Conservation (phyloP, 2,329 filamentous ascomycete species). For the Epichloe coenophiala region DNA sequence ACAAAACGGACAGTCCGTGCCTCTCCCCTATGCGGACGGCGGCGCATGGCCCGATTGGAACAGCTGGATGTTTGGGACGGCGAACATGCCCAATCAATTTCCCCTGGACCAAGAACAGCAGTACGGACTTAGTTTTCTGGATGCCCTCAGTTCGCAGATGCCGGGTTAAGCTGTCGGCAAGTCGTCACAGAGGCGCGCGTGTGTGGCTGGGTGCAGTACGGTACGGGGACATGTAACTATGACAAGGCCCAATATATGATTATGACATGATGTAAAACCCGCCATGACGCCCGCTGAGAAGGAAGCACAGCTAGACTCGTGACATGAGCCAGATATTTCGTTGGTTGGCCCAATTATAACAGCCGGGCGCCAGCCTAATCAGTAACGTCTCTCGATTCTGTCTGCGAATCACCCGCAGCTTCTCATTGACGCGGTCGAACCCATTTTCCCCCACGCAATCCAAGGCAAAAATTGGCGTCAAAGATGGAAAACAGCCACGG, state of each 20-base stretch:
- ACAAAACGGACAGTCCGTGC: background rate
- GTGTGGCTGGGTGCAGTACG: background rate
- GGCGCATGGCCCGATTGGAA: conserved; percentile 10
- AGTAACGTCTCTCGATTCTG: too few relatives aligned
- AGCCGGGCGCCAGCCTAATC: too few relatives aligned
- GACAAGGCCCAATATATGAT: background rate
- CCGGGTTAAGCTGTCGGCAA: conserved; percentile 4
- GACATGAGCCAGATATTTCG: too few relatives aligned
- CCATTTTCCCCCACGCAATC: background rate
- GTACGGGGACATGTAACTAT: background rate
- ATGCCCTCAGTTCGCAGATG: conserved; percentile 15
- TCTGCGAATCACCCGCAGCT: too few relatives aligned
- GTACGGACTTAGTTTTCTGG: conserved; percentile 13
- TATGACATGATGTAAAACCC: too few relatives aligned
- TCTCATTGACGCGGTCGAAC: too few relatives aligned
- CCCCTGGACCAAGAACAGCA: conserved; percentile 11
- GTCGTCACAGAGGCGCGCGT: background rate
- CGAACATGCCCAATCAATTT: conserved; percentile 5
- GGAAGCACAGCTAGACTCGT: too few relatives aligned
- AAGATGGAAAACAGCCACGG: background rate
- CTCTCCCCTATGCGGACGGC: background rate
- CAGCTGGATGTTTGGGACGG: conserved; percentile 14
- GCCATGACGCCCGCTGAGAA: too few relatives aligned
- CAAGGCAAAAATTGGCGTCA: background rate
- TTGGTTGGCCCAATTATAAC: too few relatives aligned